Base-by-base conservation (phyloP, 768 basidiomycete species). In the Dictyophora rubrovolvata region DNA sequence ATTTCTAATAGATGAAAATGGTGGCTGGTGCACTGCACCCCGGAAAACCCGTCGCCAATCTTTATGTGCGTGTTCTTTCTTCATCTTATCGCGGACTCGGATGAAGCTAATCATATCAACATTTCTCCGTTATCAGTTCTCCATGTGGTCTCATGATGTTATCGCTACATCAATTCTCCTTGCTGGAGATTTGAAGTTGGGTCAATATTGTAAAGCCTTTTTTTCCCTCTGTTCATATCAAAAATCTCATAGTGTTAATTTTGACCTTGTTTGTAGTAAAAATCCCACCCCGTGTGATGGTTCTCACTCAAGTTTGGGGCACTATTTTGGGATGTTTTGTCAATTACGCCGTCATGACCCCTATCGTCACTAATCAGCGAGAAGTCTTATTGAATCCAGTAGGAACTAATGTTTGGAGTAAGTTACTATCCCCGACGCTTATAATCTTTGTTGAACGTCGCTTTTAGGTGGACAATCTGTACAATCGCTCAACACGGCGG, bases 111-210 rank as follows among this genome's bases (percentile, higher is more conserved):
- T 33, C 53, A 12, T 33, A 33, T 17, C 28, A 5, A 28, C 37
- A 16, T 48, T 48, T 48, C 47, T n/a, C n/a, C 47, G 47, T n/a
- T 48, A n/a, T 48, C 47, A 83, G 81, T 84, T 84, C 69, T 77
- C 80, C 0, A 83, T 83, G 80, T 84, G 83, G 82, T 82, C 81
- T 64, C 81, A 83, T 62, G 81, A 82, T 62, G 77, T 82, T 51
- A 72, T 85, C 37, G 69, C 74, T 16, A 82, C 76, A 34, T 83
- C 80, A 0, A 77, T 83, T 53, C 65, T 64, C 34, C 72, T 84
- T 11, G 79, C 82, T 1, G 71, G 73, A 5, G 68, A 69, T 48
- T 57, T 68, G 49, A 68, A 67, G 54, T 23, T 66, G 42, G 74
- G 73, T 46, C 74, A 76, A 36, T 82, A 83, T 66, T 69, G 50